phyloP scores from a whole-genome alignment of 2,329 filamentous ascomycete species.

The Ophiostoma himal-ulmi region DNA sequence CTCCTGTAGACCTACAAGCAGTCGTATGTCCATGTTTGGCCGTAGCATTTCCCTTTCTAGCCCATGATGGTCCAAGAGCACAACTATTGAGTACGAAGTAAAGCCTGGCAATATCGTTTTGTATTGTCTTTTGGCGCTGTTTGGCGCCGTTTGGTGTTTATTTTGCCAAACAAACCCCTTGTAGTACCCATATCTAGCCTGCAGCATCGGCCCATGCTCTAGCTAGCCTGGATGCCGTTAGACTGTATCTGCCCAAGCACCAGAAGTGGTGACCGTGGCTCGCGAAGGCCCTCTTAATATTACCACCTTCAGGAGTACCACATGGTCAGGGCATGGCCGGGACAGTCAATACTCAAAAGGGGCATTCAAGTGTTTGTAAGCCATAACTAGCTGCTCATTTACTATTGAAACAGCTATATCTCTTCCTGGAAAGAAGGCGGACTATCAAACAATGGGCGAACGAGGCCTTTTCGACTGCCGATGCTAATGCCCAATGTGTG shows the following conservation, averaged over 20 bases:
- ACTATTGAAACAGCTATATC: not conserved
- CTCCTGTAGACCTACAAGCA: not conserved
- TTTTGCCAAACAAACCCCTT: conserved; percentile 5
- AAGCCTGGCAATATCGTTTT: not conserved
- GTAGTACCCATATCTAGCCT: conserved; percentile 2
- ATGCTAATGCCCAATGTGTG: not conserved
- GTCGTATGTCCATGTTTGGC: not conserved
- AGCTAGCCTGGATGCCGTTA: conserved; percentile 19
- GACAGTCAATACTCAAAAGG: not conserved
- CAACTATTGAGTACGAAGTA: no score
- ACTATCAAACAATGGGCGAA: not conserved
- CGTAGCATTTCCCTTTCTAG: not conserved
- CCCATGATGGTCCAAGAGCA: not conserved
- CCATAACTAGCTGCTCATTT: not conserved
- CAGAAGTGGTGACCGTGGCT: not conserved
- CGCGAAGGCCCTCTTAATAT: not conserved
- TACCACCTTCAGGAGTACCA: not conserved
- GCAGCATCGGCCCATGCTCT: conserved; percentile 18
- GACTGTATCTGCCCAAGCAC: not conserved
- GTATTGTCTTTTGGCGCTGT: not conserved
- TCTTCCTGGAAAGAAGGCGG: not conserved
- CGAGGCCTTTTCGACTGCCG: conserved; percentile 4
- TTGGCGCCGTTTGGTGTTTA: not conserved
- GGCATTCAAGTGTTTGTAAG: not conserved
- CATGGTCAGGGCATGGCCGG: not conserved